Evolutionary conservation across 2,329 filamentous ascomycete species (phyloP), one percentile per base, ranked within the genome.

Genomic region (Fusarium illudens): DNA sequence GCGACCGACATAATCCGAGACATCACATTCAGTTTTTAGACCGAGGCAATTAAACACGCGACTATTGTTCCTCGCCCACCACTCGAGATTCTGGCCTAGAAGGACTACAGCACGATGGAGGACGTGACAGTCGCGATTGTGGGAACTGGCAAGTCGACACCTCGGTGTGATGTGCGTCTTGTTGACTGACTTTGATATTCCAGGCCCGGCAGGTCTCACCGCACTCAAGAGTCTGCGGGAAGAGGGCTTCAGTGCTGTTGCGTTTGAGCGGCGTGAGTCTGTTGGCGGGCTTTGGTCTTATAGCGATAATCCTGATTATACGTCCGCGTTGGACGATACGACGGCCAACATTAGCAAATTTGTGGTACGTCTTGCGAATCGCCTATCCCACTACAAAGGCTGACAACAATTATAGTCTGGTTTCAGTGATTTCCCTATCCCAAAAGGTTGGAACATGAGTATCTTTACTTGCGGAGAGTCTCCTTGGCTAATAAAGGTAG

Each of bases 351-450:
- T 58, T 3, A 58, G 55, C 54, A 58, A 52, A 27, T 58, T 58
- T 42, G 46, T 58, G 33, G 55, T 15, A 6, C 32, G 54, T 33
- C 4, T 6, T 6, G 15, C n/a, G 9, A 8, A n/a, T 9, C 5
- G 10, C 4, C 4, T 4, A 20, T n/a, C 13, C 10, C 4, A 25
- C 3, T 17, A 6, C 13, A 5, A 20, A 7, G 36, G 12, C 33
- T 49, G 2, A 49, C 25, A 8, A 13, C 7, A 22, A 4, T 13
- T 29, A 4, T 25, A 57, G 55, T 58, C 55, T 27, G 55, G 55
- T 10, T 58, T 58, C 12, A 58, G 55, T 7, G 33, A 58, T 13
- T 58, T 58, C 11, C 55, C 55, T 15, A 58, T 58, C 4, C 46
- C 55, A 7, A 52, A 58, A 58, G 55, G 55, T 52, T 19, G 25